Evolutionary conservation across 2,329 filamentous ascomycete species (phyloP).

Genomic region (Aspergillus hiratsukae): DNA sequence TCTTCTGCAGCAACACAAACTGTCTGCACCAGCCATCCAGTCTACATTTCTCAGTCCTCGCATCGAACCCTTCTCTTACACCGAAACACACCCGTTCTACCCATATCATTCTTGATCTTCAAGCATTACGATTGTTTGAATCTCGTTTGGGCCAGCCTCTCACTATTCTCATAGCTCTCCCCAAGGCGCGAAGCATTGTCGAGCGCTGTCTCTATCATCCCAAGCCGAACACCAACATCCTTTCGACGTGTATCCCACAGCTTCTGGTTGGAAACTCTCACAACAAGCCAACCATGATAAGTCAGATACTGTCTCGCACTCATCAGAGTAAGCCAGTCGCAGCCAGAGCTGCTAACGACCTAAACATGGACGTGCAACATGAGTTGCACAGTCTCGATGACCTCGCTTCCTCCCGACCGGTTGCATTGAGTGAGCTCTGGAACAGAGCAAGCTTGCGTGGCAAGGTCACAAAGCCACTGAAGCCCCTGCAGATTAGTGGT

Average conservation of each 20-base stretch:
- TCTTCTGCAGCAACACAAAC: background rate
- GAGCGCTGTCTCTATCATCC: background rate
- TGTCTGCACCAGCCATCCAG: background rate
- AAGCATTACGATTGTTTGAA: background rate
- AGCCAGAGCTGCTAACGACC: background rate
- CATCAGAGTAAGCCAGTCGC: background rate
- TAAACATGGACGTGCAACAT: background rate
- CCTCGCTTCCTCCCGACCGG: constrained; percentile 20
- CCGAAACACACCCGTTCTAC: background rate
- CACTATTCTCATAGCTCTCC: background rate
- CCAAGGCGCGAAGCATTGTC: background rate
- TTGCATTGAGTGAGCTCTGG: constrained; percentile 19
- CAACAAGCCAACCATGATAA: constrained; percentile 1
- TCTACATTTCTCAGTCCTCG: background rate
- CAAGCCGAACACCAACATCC: background rate
- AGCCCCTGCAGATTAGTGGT: constrained; percentile 9
- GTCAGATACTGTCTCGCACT: background rate
- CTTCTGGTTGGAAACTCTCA: background rate
- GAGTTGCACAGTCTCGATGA: constrained; percentile 19
- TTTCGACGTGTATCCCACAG: background rate
- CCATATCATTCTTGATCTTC: background rate
- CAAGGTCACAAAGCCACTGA: constrained; percentile 18
- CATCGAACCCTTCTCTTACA: background rate
- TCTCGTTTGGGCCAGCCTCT: background rate
- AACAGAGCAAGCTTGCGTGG: constrained; percentile 14